Base-by-base conservation (phyloP, 345 rosid genomes). In the Clausena lansium region DNA sequence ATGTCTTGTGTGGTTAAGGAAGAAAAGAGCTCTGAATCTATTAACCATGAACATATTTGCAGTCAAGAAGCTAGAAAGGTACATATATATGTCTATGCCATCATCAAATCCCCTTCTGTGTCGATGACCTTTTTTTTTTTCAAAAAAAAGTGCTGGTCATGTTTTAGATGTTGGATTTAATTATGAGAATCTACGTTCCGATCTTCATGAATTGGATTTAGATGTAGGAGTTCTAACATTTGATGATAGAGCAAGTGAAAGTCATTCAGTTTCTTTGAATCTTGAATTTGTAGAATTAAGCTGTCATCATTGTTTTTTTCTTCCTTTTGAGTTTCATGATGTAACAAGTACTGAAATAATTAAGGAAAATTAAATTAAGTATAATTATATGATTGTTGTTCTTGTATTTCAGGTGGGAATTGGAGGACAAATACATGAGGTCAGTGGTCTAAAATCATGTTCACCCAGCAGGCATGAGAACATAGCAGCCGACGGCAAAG, bases 21-120 rank as follows among this genome's bases (percentile, higher is more conserved):
- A 75, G 91, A 85, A 54, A 82, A 73, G 41, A 74, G 76, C 71
- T 64, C 67, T 80, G 84, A 70, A 76, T 70, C 83, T 71, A 22
- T 71, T 67, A 72, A 59, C 64, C 80, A 58, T 22, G 83, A 79
- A 71, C 83, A 84, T 78, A 82, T 77, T 70, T 70, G 28, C 77
- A 57, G 57, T 45, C 79, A 79, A 14, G 82, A 76, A 15, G 45
- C 78, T 69, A 64, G 52, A 36, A 82, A 78, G 85, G 86, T 86
- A 80, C 50, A 45, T 22, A 19, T n/a, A 28, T 27, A n/a, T 13
- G 39, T 71, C 20, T 39, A 9, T 41, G 1, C 22, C 0, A 52
- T 52, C 57, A 52, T 15, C 57, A 45, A 45, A 45, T 45, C 50
- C 47, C 14, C 47, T 41, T 2, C 14, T 0, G 4, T 41, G 47